Evolutionary conservation across 2,329 filamentous ascomycete species (phyloP).

Genomic region (Fusarium algeriense): DNA sequence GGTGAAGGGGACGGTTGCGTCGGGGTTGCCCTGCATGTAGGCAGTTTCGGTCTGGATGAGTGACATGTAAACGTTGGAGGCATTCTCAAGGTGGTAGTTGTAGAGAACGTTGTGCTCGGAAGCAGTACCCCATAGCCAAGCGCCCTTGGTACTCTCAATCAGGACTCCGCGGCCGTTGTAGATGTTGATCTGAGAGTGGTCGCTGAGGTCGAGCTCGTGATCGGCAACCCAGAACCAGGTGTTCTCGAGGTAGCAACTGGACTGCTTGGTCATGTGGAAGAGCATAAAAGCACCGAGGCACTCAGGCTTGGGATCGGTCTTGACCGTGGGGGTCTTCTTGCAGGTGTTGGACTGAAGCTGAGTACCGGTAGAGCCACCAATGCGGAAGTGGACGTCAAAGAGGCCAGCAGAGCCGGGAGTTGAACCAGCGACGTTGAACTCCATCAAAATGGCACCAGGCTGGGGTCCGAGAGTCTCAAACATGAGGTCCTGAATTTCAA

Average conservation of each 20-base stretch:
- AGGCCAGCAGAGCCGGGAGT: slow-evolving; percentile 79
- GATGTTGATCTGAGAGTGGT: slow-evolving; percentile 84
- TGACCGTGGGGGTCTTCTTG: slow-evolving; percentile 77
- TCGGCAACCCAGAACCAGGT: slow-evolving; percentile 92
- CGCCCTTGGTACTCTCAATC: slow-evolving; percentile 79
- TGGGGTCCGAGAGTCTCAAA: slow-evolving; percentile 86
- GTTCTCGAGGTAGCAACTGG: slow-evolving; percentile 86
- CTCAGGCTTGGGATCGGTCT: slow-evolving; percentile 70
- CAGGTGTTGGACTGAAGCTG: slow-evolving; percentile 84
- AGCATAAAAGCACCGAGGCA: slow-evolving; percentile 82
- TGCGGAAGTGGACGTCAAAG: slow-evolving; percentile 96
- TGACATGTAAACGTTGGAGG: slow-evolving; percentile 83
- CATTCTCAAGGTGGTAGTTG: slow-evolving; percentile 87
- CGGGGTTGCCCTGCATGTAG: slow-evolving; percentile 87
- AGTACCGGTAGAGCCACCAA: slow-evolving; percentile 89
- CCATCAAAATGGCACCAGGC: slow-evolving; percentile 88
- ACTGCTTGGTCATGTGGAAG: slow-evolving; percentile 71
- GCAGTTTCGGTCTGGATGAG: slow-evolving; percentile 92
- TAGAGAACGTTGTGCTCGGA: slow-evolving; percentile 76
- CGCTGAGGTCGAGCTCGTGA: slow-evolving; percentile 83
- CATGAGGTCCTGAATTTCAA: slow-evolving; percentile 90
- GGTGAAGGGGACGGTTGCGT: slow-evolving; percentile 74
- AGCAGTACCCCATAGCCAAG: slow-evolving; percentile 86
- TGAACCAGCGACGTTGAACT: slow-evolving; percentile 85
- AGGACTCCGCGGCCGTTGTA: slow-evolving; percentile 89